phyloP scores from a whole-genome alignment of 805 yeast species.

The Teunomyces funiuensis region DNA sequence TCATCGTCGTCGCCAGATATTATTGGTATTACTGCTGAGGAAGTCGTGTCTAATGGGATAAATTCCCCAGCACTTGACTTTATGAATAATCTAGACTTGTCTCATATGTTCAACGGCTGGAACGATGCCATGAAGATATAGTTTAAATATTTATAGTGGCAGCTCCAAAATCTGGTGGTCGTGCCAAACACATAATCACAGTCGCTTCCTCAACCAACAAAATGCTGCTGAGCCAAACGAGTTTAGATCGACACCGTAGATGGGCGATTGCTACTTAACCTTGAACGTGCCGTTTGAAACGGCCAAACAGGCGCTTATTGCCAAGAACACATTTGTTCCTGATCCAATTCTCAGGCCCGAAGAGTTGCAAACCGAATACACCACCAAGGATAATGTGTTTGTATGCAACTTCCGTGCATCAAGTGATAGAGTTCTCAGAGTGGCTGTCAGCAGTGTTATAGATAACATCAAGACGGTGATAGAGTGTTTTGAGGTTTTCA shows the following conservation, averaged over 20 bases:
- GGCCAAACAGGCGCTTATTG: slow-evolving; percentile 60
- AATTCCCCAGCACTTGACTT: slow-evolving; percentile 18
- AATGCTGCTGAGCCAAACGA: neutral
- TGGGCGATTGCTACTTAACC: too few species aligned
- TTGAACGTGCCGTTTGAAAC: slow-evolving; percentile 65
- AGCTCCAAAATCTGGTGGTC: neutral
- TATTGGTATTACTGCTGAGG: neutral
- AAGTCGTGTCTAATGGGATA: neutral
- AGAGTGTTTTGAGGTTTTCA: slow-evolving; percentile 78
- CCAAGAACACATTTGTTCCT: slow-evolving; percentile 59
- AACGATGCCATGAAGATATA: slow-evolving; percentile 10
- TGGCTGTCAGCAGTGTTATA: slow-evolving; percentile 77
- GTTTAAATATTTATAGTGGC: neutral
- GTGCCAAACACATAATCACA: neutral
- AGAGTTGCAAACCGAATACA: slow-evolving; percentile 55
- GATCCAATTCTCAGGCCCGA: slow-evolving; percentile 79
- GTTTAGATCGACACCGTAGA: neutral
- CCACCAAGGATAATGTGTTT: slow-evolving; percentile 35
- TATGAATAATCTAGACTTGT: slow-evolving; percentile 17
- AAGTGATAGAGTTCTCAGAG: slow-evolving; percentile 75
- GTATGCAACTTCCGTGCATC: slow-evolving; percentile 54
- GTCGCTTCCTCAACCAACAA: neutral
- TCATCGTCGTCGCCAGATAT: neutral
- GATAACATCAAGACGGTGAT: slow-evolving; percentile 75
- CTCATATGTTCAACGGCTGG: slow-evolving; percentile 20